Conservation (phyloP, 306 rosid species). For the Quercus agrifolia region DNA sequence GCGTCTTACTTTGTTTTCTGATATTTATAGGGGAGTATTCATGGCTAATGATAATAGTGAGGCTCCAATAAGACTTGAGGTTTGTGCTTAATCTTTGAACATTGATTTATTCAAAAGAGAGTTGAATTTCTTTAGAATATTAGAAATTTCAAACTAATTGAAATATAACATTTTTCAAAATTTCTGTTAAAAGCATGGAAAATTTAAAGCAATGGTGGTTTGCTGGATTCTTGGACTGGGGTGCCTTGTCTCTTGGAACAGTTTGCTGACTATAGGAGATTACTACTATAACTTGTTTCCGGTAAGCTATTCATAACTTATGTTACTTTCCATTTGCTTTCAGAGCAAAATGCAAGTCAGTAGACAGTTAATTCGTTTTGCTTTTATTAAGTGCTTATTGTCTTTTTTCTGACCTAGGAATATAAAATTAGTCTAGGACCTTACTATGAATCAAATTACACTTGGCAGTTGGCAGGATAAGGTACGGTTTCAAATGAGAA, state of each 20-base stretch:
- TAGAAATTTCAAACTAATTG: no score
- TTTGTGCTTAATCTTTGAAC: neutral
- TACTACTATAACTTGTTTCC: slow-evolving; percentile 79
- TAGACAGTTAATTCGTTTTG: no score
- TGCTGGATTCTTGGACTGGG: slow-evolving; percentile 87
- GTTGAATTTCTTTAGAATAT: no score
- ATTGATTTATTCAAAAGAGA: neutral
- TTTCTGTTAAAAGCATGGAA: slow-evolving; percentile 44
- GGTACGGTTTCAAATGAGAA: no score
- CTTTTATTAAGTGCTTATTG: no score
- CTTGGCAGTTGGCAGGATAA: no score
- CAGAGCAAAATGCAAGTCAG: neutral
- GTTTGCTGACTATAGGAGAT: slow-evolving; percentile 69
- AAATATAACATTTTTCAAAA: no score
- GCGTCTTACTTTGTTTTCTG: neutral
- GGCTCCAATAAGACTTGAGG: neutral
- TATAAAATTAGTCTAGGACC: no score
- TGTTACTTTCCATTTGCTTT: slow-evolving; percentile 7
- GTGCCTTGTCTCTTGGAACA: slow-evolving; percentile 78
- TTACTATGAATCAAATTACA: no score
- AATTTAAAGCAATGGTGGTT: slow-evolving; percentile 49
- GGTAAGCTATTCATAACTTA: slow-evolving; percentile 26
- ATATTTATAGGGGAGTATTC: neutral
- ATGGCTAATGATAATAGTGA: neutral
- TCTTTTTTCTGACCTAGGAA: no score